These are phyloP conservation scores for Yamadazyma paraphyllophila DNA, from an alignment of 805 yeast species.

Conservation along the genomic window DNA sequence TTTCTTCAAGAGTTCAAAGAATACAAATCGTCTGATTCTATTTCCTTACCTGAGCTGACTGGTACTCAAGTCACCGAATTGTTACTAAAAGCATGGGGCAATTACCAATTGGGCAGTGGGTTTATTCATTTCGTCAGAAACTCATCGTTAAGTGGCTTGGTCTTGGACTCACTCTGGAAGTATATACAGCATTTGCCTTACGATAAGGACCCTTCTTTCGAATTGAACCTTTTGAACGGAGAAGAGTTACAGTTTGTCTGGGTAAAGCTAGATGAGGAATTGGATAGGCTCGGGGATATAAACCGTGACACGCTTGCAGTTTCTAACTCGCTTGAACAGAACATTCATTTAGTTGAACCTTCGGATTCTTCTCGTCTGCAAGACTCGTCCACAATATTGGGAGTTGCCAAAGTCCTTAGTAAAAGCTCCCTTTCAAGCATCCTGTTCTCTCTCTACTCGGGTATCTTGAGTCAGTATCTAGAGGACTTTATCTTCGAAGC, in stretches of 20 bases:
- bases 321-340: constrained; percentile 47
- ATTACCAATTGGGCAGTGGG: background rate
- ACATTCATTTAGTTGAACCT: constrained; percentile 28
- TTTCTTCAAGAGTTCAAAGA: constrained; percentile 6
- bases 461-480: constrained; percentile 9
- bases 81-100: background rate
- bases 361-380: background rate
- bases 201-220: background rate
- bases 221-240: background rate
- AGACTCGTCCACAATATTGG: background rate
- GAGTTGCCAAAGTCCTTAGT: constrained; percentile 2
- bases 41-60: background rate
- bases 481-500: constrained; percentile 9
- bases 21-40: background rate
- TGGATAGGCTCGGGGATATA: constrained; percentile 5
- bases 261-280: constrained; percentile 2
- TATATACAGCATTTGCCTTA: background rate
- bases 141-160: constrained; percentile 3
- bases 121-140: constrained; percentile 4
- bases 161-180: constrained; percentile 9
- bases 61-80: background rate
- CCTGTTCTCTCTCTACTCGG: background rate
- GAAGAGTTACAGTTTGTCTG: background rate
- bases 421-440: background rate
- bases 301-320: constrained; percentile 32